Percentiles rank a stretch among this genome's conserved stretches.
These are phyloP conservation scores for Brassica hybrid DNA, from an alignment of 441 rosid genomes.

Conservation along the genomic window DNA sequence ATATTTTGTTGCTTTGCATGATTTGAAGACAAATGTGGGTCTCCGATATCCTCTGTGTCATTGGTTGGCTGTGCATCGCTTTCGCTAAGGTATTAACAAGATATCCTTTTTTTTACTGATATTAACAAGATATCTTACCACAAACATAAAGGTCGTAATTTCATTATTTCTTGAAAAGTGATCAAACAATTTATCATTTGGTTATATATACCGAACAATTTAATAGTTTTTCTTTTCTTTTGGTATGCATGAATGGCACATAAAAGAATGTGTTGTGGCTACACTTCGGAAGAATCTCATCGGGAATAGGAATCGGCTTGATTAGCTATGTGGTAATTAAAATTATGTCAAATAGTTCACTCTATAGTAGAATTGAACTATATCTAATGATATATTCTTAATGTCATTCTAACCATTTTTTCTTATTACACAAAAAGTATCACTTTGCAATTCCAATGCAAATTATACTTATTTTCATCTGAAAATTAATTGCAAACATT, in stretches of 20 bases:
- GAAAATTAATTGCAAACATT: no score
- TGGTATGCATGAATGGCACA: neutral
- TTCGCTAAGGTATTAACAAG: slow-evolving; percentile 51
- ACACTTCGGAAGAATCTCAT: slow-evolving; percentile 58
- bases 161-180: neutral
- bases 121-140: no score
- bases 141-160: no score
- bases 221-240: no score
- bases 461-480: no score
- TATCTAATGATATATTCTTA: no score
- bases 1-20: neutral
- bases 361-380: no score
- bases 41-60: slow-evolving; percentile 53
- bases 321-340: slow-evolving; percentile 56
- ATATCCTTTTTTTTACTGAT: no score
- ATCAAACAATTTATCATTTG: neutral
- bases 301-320: slow-evolving; percentile 64
- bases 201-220: neutral
- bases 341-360: no score
- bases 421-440: no score
- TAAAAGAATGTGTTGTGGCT: slow-evolving; percentile 55
- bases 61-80: slow-evolving; percentile 63
- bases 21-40: slow-evolving; percentile 53
- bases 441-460: no score
- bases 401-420: no score